These are phyloP conservation scores for Castanopsis chinensis DNA, from an alignment of 306 rosid genomes.

Conservation along the genomic window DNA sequence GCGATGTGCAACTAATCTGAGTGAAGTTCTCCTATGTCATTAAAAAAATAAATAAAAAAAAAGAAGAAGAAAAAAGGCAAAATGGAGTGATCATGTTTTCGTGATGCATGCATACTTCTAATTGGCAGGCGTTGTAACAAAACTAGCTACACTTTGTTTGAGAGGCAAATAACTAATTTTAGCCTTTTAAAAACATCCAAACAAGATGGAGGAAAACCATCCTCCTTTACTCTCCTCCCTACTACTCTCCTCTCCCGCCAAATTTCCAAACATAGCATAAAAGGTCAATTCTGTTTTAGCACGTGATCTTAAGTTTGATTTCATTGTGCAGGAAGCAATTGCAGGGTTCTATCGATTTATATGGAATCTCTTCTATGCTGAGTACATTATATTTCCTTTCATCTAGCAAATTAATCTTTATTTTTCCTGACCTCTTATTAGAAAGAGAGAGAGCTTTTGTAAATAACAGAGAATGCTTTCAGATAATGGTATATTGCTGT, in stretches of 20 bases:
- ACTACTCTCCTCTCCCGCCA: too few relatives aligned
- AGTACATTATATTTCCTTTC: constrained; percentile 82
- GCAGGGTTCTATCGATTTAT: constrained; percentile 80
- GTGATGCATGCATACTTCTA: too few relatives aligned
- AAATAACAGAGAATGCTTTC: not conserved
- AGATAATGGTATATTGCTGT: not conserved
- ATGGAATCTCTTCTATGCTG: constrained; percentile 93
- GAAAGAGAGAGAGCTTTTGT: constrained; percentile 6
- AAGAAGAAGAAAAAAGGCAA: not conserved
- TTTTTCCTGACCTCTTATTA: constrained; percentile 4
- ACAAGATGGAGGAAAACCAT: too few relatives aligned
- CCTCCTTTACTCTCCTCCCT: too few relatives aligned
- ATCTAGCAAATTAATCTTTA: constrained; percentile 38
- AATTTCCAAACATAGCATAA: too few relatives aligned
- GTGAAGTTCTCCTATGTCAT: too few relatives aligned
- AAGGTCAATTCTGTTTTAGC: not conserved
- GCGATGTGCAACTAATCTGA: too few relatives aligned
- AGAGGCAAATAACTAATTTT: not conserved
- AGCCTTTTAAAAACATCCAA: not conserved
- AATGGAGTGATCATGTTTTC: not conserved
- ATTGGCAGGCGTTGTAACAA: too few relatives aligned
- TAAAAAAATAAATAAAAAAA: too few relatives aligned
- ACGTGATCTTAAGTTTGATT: constrained; percentile 12
- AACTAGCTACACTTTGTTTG: too few relatives aligned
- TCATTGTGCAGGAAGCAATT: constrained; percentile 81